Percentiles rank a stretch among this genome's conserved stretches.
phyloP scores from a whole-genome alignment of 345 rosid species.

The Xanthoceras sorbifolium region DNA sequence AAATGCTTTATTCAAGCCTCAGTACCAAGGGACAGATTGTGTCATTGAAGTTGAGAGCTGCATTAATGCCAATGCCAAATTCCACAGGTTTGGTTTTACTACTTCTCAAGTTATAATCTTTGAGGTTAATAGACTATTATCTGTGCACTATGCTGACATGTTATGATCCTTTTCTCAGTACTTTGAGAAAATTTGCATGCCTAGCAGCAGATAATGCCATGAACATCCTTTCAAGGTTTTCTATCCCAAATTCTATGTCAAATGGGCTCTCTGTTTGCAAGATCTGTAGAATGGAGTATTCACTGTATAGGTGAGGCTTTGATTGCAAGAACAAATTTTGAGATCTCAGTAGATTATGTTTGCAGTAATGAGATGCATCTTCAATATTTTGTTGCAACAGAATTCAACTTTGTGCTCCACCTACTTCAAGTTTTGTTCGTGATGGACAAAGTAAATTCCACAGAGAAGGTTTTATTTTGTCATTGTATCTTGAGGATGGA shows the following conservation, averaged over 20 bases:
- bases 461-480: conserved; percentile 79
- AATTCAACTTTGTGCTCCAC: conserved; percentile 67
- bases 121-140: conserved; percentile 6
- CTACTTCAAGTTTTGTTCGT: conserved; percentile 50
- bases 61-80: conserved; percentile 62
- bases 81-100: conserved; percentile 63
- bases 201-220: conserved; percentile 61
- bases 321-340: not conserved
- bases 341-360: not conserved
- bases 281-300: conserved; percentile 60
- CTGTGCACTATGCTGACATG: conserved; percentile 36
- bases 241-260: conserved; percentile 35
- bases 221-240: conserved; percentile 42
- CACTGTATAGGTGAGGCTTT: conserved; percentile 63
- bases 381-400: conserved; percentile 40
- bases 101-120: too few relatives aligned
- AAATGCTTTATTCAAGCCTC: conserved; percentile 58
- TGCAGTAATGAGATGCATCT: conserved; percentile 9
- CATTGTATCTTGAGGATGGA: conserved; percentile 83
- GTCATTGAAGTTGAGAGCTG: conserved; percentile 86
- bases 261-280: conserved; percentile 37
- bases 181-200: conserved; percentile 55
- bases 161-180: conserved; percentile 45
- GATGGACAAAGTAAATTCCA: conserved; percentile 39
- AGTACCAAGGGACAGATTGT: conserved; percentile 50